phyloP scores from a whole-genome alignment of 2,329 filamentous ascomycete species.

The Clonostachys byssicola region DNA sequence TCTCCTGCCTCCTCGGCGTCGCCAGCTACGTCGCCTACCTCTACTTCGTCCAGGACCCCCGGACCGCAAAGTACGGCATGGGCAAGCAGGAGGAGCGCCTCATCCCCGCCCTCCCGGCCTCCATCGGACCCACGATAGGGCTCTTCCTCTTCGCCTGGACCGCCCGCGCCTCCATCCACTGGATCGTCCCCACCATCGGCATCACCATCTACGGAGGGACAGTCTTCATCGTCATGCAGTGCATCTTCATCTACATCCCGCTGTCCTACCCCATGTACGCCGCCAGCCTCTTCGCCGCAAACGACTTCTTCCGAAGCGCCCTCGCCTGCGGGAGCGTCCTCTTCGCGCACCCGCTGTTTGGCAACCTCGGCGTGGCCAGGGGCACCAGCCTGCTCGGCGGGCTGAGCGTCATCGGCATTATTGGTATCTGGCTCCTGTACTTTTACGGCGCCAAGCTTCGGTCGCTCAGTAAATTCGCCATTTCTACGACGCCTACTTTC shows the following conservation, averaged over 20 bases:
- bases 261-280: slow-evolving; percentile 52
- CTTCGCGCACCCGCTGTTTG: slow-evolving; percentile 55
- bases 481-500: slow-evolving; percentile 12
- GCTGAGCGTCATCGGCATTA: slow-evolving; percentile 45
- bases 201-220: slow-evolving; percentile 48
- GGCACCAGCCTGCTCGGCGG: slow-evolving; percentile 55
- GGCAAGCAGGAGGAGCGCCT: slow-evolving; percentile 49
- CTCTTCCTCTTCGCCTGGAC: slow-evolving; percentile 61
- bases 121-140: slow-evolving; percentile 51
- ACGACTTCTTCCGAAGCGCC: slow-evolving; percentile 54
- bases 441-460: slow-evolving; percentile 51
- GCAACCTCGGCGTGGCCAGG: slow-evolving; percentile 52
- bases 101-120: slow-evolving; percentile 47
- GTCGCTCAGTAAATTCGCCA: slow-evolving; percentile 53
- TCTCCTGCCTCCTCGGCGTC: slow-evolving; percentile 50
- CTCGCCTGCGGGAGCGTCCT: slow-evolving; percentile 57
- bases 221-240: slow-evolving; percentile 53
- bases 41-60: slow-evolving; percentile 44
- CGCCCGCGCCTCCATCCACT: slow-evolving; percentile 42
- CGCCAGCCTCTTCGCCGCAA: slow-evolving; percentile 55
- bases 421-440: slow-evolving; percentile 58
- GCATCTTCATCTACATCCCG: slow-evolving; percentile 56
- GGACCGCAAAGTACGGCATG: slow-evolving; percentile 42
- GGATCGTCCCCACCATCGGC: slow-evolving; percentile 52
- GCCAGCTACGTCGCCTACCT: slow-evolving; percentile 45